These are phyloP conservation scores for Diaporthe sp. DNA, from an alignment of 2,329 filamentous ascomycete species.

Conservation along the genomic window DNA sequence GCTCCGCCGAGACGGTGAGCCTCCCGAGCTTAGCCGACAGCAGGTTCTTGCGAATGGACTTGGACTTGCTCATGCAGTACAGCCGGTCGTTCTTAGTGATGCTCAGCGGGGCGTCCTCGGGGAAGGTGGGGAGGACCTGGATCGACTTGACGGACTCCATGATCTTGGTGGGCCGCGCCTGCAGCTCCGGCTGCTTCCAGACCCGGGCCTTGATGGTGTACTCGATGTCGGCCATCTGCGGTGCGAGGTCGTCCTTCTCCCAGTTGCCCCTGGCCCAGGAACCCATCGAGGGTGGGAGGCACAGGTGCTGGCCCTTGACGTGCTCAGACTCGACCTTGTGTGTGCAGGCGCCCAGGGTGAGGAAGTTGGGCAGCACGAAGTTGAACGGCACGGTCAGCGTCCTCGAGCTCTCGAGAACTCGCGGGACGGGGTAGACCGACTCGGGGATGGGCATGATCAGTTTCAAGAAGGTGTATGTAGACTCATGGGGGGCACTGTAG, in stretches of 20 bases:
- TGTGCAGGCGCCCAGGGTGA: constrained; percentile 70
- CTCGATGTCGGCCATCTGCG: constrained; percentile 67
- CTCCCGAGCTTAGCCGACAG: constrained; percentile 65
- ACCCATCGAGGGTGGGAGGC: constrained; percentile 65
- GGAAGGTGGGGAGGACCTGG: constrained; percentile 65
- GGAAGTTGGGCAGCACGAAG: constrained; percentile 71
- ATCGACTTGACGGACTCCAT: constrained; percentile 61
- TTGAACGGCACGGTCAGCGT: constrained; percentile 69
- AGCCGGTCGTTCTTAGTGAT: constrained; percentile 62
- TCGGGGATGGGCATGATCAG: constrained; percentile 66
- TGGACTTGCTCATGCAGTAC: constrained; percentile 65
- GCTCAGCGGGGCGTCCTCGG: constrained; percentile 66
- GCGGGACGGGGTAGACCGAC: constrained; percentile 61
- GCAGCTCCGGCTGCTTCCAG: constrained; percentile 50
- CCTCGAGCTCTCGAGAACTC: constrained; percentile 62
- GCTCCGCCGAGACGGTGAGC: constrained; percentile 60
- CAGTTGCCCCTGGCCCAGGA: constrained; percentile 55
- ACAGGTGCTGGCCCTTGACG: constrained; percentile 66
- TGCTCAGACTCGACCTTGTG: constrained; percentile 61
- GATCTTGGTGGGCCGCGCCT: constrained; percentile 48
- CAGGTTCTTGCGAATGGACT: constrained; percentile 67
- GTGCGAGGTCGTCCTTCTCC: constrained; percentile 68
- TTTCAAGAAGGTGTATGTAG: constrained; percentile 69
- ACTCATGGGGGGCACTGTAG: constrained; percentile 62
- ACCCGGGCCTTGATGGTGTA: constrained; percentile 66